Conservation (phyloP, 177 flowering plant genomes). For the Tripterygium wilfordii region DNA sequence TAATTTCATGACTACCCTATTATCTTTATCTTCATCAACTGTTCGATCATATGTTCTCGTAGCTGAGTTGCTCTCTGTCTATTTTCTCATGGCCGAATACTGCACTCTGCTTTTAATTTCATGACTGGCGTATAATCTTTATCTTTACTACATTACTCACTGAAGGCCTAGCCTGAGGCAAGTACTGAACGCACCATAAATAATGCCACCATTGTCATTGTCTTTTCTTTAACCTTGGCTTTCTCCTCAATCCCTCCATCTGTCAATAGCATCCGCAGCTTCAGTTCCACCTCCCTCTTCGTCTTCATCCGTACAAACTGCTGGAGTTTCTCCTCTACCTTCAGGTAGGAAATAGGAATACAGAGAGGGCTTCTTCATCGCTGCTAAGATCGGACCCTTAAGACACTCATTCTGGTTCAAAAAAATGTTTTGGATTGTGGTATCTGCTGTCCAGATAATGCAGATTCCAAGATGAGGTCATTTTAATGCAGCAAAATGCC, state of each 20-base stretch:
- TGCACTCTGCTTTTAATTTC: too few species aligned
- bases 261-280: constrained; percentile 32
- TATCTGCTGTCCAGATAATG: neutral
- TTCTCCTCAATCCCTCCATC: too few species aligned
- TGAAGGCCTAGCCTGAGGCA: constrained; percentile 72
- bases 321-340: constrained; percentile 19
- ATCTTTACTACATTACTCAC: constrained; percentile 94
- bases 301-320: constrained; percentile 34
- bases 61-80: too few species aligned
- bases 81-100: too few species aligned
- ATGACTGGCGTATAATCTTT: constrained; percentile 59
- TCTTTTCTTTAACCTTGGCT: too few species aligned
- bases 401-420: too few species aligned
- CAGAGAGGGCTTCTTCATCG: constrained; percentile 35
- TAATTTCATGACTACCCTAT: too few species aligned
- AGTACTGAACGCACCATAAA: constrained; percentile 67
- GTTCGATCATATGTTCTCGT: too few species aligned
- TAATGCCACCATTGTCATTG: neutral
- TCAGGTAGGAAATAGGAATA: constrained; percentile 26
- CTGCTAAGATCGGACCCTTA: constrained; percentile 11
- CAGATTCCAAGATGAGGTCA: too few species aligned
- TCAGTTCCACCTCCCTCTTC: constrained; percentile 43
- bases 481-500: too few species aligned
- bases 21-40: too few species aligned
- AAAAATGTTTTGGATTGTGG: neutral